phyloP scores from a whole-genome alignment of 352 stramenopile genomes.

The Phytophthora europaea region DNA sequence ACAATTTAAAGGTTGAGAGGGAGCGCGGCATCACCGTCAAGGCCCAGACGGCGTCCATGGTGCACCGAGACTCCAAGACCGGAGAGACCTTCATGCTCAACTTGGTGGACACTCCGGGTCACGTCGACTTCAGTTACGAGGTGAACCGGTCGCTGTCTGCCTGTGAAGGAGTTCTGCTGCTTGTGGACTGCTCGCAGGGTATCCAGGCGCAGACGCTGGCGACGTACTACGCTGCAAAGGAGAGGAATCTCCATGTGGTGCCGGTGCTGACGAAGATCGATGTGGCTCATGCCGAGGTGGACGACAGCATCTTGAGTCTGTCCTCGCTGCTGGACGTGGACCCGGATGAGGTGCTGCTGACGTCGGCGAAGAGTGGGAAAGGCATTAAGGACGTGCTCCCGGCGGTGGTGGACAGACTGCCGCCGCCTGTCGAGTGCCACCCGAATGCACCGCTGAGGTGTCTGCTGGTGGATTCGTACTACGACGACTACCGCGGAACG shows the following conservation, averaged over 20 bases:
- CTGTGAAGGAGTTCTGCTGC: slow-evolving; percentile 98
- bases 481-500: slow-evolving; percentile 96
- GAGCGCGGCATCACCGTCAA: slow-evolving; percentile 99
- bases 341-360: slow-evolving; percentile 95
- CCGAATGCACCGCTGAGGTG: slow-evolving; percentile 84
- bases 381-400: slow-evolving; percentile 88
- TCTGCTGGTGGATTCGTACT: slow-evolving; percentile 98
- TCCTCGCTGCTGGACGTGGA: slow-evolving; percentile 91
- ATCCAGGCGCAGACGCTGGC: slow-evolving; percentile 99
- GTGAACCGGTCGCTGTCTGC: slow-evolving; percentile 96
- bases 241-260: slow-evolving; percentile 97
- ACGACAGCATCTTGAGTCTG: slow-evolving; percentile 84
- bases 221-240: slow-evolving; percentile 96
- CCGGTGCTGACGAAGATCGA: slow-evolving; percentile 99
- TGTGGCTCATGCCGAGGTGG: slow-evolving; percentile 96
- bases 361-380: slow-evolving; percentile 96
- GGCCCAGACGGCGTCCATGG: slow-evolving; percentile 97
- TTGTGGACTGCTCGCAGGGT: slow-evolving; percentile 98
- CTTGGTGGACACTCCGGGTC: slow-evolving; percentile 97
- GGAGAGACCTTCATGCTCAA: slow-evolving; percentile 95
- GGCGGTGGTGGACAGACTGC: slow-evolving; percentile 83
- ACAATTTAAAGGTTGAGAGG: slow-evolving; percentile 96
- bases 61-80: slow-evolving; percentile 80
- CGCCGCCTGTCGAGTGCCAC: slow-evolving; percentile 68
- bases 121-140: slow-evolving; percentile 99